Base-by-base conservation (phyloP, 2,329 filamentous ascomycete genomes). In the Fusarium fujikuroi region DNA sequence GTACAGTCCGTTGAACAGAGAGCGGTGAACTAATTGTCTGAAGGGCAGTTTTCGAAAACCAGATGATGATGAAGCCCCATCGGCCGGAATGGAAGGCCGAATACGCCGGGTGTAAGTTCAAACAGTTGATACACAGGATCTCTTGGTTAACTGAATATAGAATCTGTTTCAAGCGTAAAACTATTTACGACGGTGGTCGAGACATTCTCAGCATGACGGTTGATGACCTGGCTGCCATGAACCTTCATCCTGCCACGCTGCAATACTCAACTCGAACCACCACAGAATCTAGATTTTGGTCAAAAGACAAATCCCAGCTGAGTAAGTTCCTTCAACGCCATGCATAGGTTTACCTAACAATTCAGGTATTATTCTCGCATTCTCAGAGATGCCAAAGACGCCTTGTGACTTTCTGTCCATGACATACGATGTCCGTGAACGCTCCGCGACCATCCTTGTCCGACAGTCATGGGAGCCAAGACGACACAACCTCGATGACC, bases 391-490 rank as follows among this genome's bases (percentile, higher is more conserved):
- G 60, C 83, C 84, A 28, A 82, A 81, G 47, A 84, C 84, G 0
- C 84, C 84, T 1, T 86, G 84, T 52, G 84, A 86, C 74, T 86
- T 86, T 69, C 77, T 86, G 15, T 85, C 84, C 46, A 84, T 86
- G 83, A 82, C 83, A 9, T 85, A 86, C 74, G 80, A 82, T 60
- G 73, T 86, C 40, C 74, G 79, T 14, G 80, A 79, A 12, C 81
- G 81, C 25, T 81, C 80, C 6, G 79, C 84, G 5, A 85, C 82
- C 2, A 81, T 84, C 25, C 73, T 86, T 11, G 80, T 86, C 42
- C 80, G 84, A 9, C 83, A 85, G 53, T 85, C 84, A 1, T 84
- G 83, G 73, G 82, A 85, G 63, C 81, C 83, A 3, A 74, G 81
- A 18, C 79, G 81, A 65, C 83, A 86, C 60, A 80, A 80, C 40